These are phyloP conservation scores for Rhizoclosmatium globosum DNA, from an alignment of 192 early-diverging fungal genomes.

Conservation along the genomic window DNA sequence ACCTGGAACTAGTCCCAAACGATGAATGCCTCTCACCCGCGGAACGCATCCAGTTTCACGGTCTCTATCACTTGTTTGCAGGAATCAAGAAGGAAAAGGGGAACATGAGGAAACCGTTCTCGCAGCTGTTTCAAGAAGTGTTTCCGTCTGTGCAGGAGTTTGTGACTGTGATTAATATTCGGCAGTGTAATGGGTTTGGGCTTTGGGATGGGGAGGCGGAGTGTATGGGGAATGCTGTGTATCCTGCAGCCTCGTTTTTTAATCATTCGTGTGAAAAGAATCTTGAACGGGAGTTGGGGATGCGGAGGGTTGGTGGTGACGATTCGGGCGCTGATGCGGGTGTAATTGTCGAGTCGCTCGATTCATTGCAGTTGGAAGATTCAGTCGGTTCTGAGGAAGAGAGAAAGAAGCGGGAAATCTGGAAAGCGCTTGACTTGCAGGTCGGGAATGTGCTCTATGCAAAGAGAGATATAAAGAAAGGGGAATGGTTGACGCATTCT, in stretches of 20 bases:
- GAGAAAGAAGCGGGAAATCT: neutral
- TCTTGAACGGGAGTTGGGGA: slow-evolving; percentile 7
- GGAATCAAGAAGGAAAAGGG: neutral
- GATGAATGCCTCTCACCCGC: neutral
- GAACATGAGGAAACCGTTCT: slow-evolving; percentile 1
- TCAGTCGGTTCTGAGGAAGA: neutral
- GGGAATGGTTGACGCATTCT: slow-evolving; percentile 27
- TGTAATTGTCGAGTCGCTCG: neutral
- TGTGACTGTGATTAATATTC: slow-evolving; percentile 26
- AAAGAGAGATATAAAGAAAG: slow-evolving; percentile 25
- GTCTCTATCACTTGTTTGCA: slow-evolving; percentile 14
- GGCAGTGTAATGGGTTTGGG: slow-evolving; percentile 43
- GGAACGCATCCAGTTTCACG: neutral
- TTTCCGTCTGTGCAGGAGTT: slow-evolving; percentile 32
- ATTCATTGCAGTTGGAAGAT: neutral
- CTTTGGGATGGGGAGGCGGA: slow-evolving; percentile 42
- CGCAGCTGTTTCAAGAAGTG: slow-evolving; percentile 14
- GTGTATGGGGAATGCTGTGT: slow-evolving; percentile 42
- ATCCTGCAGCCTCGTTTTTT: slow-evolving; percentile 42
- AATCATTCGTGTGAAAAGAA: slow-evolving; percentile 50
- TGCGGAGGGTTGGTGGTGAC: neutral
- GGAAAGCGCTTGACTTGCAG: slow-evolving; percentile 16
- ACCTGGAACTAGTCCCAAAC: slow-evolving; percentile 22
- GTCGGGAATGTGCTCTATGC: slow-evolving; percentile 7
- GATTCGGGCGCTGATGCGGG: neutral